A percentile compares a stretch with the other conserved stretches of the same genome.
phyloP scores from a whole-genome alignment of 2,329 filamentous ascomycete genomes.

The Elsinoe arachidis region DNA sequence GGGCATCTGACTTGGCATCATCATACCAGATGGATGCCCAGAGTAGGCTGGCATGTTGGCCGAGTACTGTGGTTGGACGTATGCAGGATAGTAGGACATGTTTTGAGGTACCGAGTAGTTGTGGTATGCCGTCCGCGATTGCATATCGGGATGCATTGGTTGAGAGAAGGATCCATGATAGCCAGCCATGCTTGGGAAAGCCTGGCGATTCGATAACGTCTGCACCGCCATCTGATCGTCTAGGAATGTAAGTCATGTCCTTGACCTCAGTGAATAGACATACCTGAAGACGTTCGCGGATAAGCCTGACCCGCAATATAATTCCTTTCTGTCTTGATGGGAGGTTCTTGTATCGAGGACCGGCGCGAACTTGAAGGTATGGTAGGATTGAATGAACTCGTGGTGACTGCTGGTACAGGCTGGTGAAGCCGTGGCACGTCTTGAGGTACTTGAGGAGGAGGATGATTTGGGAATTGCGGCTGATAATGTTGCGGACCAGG shows the following conservation, averaged over 20 bases:
- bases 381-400: not conserved
- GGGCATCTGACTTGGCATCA: constrained; percentile 6
- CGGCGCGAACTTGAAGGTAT: not conserved
- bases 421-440: not conserved
- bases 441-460: not conserved
- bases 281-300: not conserved
- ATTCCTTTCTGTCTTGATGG: constrained; percentile 2
- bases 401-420: not conserved
- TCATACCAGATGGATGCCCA: not conserved
- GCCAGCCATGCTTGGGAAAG: constrained; percentile 7
- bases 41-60: not conserved
- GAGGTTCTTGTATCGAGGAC: not conserved
- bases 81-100: constrained; percentile 5
- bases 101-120: constrained; percentile 3
- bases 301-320: not conserved
- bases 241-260: not conserved
- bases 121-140: constrained; percentile 1
- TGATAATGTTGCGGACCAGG: constrained; percentile 7
- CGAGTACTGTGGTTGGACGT: not conserved
- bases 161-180: constrained; percentile 1
- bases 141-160: constrained; percentile 4
- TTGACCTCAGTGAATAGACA: not conserved
- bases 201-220: constrained; percentile 4
- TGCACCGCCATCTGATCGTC: constrained; percentile 12
- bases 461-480: not conserved